Conservation (phyloP, 1,139 yeast genomes). For the Geotrichum fermentans region DNA sequence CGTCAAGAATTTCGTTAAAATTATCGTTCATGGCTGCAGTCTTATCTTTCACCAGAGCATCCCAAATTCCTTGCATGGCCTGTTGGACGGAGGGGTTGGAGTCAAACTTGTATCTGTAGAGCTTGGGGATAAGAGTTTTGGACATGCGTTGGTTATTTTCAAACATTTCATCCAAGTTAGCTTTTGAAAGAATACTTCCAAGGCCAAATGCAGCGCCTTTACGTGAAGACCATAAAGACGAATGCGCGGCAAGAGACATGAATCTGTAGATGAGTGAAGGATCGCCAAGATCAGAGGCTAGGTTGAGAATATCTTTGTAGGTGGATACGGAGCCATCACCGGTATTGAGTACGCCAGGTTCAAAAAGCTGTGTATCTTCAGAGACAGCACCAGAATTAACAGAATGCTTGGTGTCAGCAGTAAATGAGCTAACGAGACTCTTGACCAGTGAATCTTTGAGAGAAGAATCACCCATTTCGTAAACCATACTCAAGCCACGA, state of each 20-base stretch:
- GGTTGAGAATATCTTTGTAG: conserved; percentile 66
- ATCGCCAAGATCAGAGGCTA: conserved; percentile 94
- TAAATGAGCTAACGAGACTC: conserved; percentile 71
- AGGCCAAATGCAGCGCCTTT: conserved; percentile 93
- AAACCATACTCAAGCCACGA: conserved; percentile 75
- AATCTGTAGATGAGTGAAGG: conserved; percentile 90
- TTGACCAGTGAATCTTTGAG: conserved; percentile 70
- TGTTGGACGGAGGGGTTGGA: conserved; percentile 70
- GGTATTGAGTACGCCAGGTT: conserved; percentile 71
- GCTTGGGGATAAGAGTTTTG: conserved; percentile 65
- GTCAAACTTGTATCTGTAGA: conserved; percentile 80
- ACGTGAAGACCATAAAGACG: conserved; percentile 87
- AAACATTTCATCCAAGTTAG: conserved; percentile 63
- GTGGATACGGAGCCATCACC: conserved; percentile 86
- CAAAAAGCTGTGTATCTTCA: conserved; percentile 79
- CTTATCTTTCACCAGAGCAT: conserved; percentile 60
- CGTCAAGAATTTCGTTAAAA: conserved; percentile 57
- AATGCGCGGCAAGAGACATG: conserved; percentile 85
- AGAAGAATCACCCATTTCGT: conserved; percentile 67
- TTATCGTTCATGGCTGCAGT: conserved; percentile 50
- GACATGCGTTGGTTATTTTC: conserved; percentile 52
- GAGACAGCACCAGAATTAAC: conserved; percentile 66
- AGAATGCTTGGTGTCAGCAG: conserved; percentile 55
- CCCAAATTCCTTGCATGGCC: conserved; percentile 90
- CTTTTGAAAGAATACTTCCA: conserved; percentile 75